Evolutionary conservation across 2,329 filamentous ascomycete species (phyloP), one percentile per base, ranked within the genome.

Genomic region (Paraphoma chrysanthemicola): DNA sequence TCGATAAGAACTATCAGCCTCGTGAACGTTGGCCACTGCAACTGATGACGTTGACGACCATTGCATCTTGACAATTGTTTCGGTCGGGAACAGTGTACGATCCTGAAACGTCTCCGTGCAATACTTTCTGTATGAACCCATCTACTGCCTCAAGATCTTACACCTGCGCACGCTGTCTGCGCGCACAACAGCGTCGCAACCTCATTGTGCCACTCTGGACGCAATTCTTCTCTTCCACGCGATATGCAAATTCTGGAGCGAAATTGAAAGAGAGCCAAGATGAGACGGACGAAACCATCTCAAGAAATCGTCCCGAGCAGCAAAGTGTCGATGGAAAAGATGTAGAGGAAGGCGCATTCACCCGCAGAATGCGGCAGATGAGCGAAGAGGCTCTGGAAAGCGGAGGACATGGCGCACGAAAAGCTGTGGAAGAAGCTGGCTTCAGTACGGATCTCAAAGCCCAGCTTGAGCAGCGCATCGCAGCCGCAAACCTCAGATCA

Each of bases 361-460:
- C 83, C 2, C 78, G 84, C 16, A 80, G 85, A 16, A 73, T 89
- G 54, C 80, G 82, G 4, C 80, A 85, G 56, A 84, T 89, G 85
- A 86, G 83, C 43, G 85, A 88, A 60, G 82, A 88, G 59, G 80
- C 80, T 14, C 74, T 89, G 29, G 79, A 84, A 44, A 80, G 80
- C 49, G 84, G 85, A 31, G 83, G 84, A 29, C 80, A 81, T 55
- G 81, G 82, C 52, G 83, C 85, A 31, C 79, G 76, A 45, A 86
- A 82, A 64, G 83, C 83, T 47, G 79, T 89, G n/a, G 78, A 84
- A 64, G 84, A 88, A 60, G 85, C 84, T 29, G 85, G 85, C 46
- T 89, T 89, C 74, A 86, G 83, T 56, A 84, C 87, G 48, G 85
- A 88, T 5, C 72, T 89, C 61, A 86, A 85, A 72, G 77, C 75